phyloP scores from a whole-genome alignment of 495 filamentous ascomycete genomes.

The Hypoxylon fragiforme region DNA sequence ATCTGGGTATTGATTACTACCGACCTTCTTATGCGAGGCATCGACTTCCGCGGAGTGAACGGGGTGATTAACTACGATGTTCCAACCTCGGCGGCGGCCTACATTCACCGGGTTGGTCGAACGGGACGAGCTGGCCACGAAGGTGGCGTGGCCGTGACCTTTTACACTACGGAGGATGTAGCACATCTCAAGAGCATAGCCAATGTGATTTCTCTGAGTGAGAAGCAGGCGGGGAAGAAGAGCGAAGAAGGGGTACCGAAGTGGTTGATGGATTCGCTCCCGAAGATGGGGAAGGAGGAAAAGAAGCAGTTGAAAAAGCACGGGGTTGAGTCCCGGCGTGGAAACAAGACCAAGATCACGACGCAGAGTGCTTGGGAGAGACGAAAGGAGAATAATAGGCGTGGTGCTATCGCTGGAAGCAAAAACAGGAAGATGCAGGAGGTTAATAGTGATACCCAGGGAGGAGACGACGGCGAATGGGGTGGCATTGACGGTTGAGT shows the following conservation, averaged over 20 bases:
- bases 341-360: slow-evolving; percentile 67
- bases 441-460: slow-evolving; percentile 42
- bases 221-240: slow-evolving; percentile 62
- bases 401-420: slow-evolving; percentile 72
- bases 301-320: slow-evolving; percentile 79
- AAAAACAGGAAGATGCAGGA: slow-evolving; percentile 59
- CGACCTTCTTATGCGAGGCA: slow-evolving; percentile 83
- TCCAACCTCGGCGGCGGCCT: slow-evolving; percentile 81
- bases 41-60: slow-evolving; percentile 91
- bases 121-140: slow-evolving; percentile 86
- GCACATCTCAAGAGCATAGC: slow-evolving; percentile 88
- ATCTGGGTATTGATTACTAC: slow-evolving; percentile 97
- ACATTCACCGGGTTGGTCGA: slow-evolving; percentile 90
- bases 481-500: slow-evolving; percentile 64
- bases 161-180: slow-evolving; percentile 94
- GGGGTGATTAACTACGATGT: slow-evolving; percentile 97
- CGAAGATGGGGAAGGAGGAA: slow-evolving; percentile 77
- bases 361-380: slow-evolving; percentile 92
- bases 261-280: slow-evolving; percentile 89
- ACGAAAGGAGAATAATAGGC: slow-evolving; percentile 72
- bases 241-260: slow-evolving; percentile 59
- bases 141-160: slow-evolving; percentile 89
- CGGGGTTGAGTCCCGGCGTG: slow-evolving; percentile 77
- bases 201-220: slow-evolving; percentile 84
- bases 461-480: slow-evolving; percentile 58